A percentile compares a stretch with the other conserved stretches of the same genome.
Evolutionary conservation across 2,329 filamentous ascomycete genomes (phyloP).

Genomic region (Catunica adiposa): DNA sequence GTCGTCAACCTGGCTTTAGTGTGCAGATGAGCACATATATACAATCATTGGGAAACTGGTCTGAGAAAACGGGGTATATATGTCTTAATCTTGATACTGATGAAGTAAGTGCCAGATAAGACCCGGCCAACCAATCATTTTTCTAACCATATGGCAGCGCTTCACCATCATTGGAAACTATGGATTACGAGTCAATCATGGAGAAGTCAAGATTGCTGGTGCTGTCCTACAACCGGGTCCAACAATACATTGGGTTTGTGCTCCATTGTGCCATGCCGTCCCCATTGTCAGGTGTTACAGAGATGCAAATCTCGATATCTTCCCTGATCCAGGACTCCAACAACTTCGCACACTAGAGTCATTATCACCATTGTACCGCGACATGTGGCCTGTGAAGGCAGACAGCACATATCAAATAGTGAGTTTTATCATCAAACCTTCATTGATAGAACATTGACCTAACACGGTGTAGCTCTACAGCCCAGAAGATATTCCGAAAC

Average conservation of each 20-base stretch:
- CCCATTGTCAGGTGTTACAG: conserved; percentile 44
- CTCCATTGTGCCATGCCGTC: conserved; percentile 52
- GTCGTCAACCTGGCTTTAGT: conserved; percentile 3
- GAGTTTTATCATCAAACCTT: conserved; percentile 15
- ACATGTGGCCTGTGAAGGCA: conserved; percentile 43
- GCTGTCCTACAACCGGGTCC: conserved; percentile 38
- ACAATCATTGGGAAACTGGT: conserved; percentile 5
- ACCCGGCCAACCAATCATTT: background rate
- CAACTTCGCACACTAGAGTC: conserved; percentile 37
- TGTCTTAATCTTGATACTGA: conserved; percentile 30
- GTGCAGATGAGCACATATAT: conserved; percentile 12
- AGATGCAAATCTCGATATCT: conserved; percentile 36
- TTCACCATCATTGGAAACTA: conserved; percentile 52
- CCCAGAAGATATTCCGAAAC: conserved; percentile 35
- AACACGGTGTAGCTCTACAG: conserved; percentile 31
- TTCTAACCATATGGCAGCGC: conserved; percentile 27
- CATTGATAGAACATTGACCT: conserved; percentile 15
- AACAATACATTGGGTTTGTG: conserved; percentile 39
- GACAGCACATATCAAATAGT: conserved; percentile 34
- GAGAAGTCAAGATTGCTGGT: conserved; percentile 48
- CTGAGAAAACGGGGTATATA: conserved; percentile 20
- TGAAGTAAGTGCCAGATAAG: conserved; percentile 25
- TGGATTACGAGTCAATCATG: conserved; percentile 42
- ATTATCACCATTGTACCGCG: conserved; percentile 49
- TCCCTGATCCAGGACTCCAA: conserved; percentile 32